phyloP scores from a whole-genome alignment of 2,329 filamentous ascomycete genomes.

The Cladophialophora psammophila region DNA sequence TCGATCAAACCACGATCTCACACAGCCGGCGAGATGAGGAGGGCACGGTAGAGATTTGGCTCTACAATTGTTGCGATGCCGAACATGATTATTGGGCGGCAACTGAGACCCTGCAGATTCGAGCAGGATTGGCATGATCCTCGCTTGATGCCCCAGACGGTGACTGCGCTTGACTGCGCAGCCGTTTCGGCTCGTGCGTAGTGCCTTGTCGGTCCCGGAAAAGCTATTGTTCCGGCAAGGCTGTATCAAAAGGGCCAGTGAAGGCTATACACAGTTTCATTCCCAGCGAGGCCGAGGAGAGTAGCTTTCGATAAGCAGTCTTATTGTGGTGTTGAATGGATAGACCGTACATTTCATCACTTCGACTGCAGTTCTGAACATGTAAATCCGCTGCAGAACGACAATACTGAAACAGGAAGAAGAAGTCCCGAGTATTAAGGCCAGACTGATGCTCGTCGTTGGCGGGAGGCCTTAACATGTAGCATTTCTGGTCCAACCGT shows the following conservation, averaged over 20 bases:
- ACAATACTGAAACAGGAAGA: neutral
- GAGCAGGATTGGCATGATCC: neutral
- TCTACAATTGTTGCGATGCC: neutral
- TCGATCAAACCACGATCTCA: neutral
- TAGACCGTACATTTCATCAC: neutral
- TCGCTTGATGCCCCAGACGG: neutral
- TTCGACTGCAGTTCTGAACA: neutral
- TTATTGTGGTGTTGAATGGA: neutral
- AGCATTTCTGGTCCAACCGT: neutral
- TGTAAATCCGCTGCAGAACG: neutral
- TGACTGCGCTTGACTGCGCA: neutral
- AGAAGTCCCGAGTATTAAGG: neutral
- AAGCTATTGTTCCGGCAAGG: neutral
- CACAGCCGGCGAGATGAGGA: conserved; percentile 1
- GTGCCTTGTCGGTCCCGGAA: neutral
- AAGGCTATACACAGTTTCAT: neutral
- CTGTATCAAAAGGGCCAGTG: neutral
- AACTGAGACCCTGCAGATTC: conserved; percentile 2
- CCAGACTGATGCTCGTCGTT: neutral
- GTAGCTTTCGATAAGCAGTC: neutral
- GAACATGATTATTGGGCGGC: neutral
- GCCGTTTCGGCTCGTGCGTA: neutral
- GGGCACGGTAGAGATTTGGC: neutral
- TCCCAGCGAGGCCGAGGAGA: no score
- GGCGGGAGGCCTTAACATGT: neutral